Base-by-base conservation (phyloP, 352 stramenopile species). In the Phytophthora sojae region DNA sequence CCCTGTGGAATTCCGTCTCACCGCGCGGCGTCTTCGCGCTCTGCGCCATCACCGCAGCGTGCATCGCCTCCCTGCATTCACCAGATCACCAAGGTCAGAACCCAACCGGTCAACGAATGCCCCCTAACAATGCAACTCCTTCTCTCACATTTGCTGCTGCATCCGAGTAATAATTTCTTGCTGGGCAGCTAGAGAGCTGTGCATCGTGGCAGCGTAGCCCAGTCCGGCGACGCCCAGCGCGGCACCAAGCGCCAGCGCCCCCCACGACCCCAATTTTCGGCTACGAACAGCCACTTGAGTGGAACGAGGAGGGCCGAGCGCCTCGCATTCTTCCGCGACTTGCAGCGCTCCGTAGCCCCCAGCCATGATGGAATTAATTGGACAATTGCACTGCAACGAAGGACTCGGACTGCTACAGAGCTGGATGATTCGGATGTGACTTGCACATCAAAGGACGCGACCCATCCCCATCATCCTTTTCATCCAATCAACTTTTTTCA, bases 121-220 rank as follows among this genome's bases (percentile, higher is more conserved):
- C 26, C 26, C 32, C 12, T 6, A 32, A 6, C 9, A 11, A 9
- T 45, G 9, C 42, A 57, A 45, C 5, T 19, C 50, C 5, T 25
- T n/a, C 26, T 62, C 79, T 67, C 62, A 87, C 83, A 90, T 37
- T 64, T 87, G 80, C 67, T 83, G 59, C 49, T 88, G 82, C 76
- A 90, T 85, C 47, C 64, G 65, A 15, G 61, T 29, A 42, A 90
- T 73, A 1, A 71, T 53, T 32, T 71, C 58, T 29, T 81, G 65
- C 53, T 89, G 83, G 15, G 68, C 42, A 32, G 49, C 47, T 30
- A 91, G 63, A 25, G 81, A 77, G 50, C 67, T 76, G 55, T 88
- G 81, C 54, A 91, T 47, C 21, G 57, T 81, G 1, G 67, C 69
- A 39, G 71, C 73, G 60, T 76, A 88, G 51, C 73, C 61, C 8